phyloP scores from a whole-genome alignment of 306 rosid species.

The Delonix regia region DNA sequence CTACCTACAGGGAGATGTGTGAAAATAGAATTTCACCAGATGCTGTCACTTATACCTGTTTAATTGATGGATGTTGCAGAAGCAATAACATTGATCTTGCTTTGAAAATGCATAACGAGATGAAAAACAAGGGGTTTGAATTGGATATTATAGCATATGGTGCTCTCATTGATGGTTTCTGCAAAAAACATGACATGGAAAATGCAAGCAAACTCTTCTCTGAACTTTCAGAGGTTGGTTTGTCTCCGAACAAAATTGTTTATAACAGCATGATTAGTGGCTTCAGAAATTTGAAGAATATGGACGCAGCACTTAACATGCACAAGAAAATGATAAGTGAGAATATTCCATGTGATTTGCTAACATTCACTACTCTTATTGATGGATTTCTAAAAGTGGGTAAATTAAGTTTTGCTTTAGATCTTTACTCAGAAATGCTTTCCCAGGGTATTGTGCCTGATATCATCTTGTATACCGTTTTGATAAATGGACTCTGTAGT shows the following conservation, averaged over 20 bases:
- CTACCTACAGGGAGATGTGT: conserved; percentile 59
- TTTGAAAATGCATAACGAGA: conserved; percentile 60
- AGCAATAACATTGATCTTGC: conserved; percentile 63
- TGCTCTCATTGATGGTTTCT: conserved; percentile 62
- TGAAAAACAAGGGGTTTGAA: conserved; percentile 61
- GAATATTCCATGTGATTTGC: conserved; percentile 64
- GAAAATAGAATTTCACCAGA: conserved; percentile 60
- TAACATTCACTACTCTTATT: conserved; percentile 65
- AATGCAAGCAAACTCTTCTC: conserved; percentile 58
- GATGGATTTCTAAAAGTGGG: conserved; percentile 64
- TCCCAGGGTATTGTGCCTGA: conserved; percentile 71
- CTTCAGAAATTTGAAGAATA: conserved; percentile 60
- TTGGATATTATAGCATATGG: conserved; percentile 64
- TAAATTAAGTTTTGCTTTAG: conserved; percentile 52
- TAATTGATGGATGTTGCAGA: conserved; percentile 68
- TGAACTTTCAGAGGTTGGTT: conserved; percentile 68
- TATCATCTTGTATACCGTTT: conserved; percentile 46
- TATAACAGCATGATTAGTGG: conserved; percentile 75
- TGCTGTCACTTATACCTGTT: conserved; percentile 67
- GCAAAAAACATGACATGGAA: conserved; percentile 76
- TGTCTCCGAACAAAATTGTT: conserved; percentile 65
- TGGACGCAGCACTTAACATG: conserved; percentile 64
- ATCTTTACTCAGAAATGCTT: conserved; percentile 80
- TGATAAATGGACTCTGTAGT: conserved; percentile 67
- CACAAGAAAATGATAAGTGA: conserved; percentile 64